These are phyloP conservation scores for Apiospora arundinis DNA, from an alignment of 2,329 filamentous ascomycete species.

Conservation along the genomic window DNA sequence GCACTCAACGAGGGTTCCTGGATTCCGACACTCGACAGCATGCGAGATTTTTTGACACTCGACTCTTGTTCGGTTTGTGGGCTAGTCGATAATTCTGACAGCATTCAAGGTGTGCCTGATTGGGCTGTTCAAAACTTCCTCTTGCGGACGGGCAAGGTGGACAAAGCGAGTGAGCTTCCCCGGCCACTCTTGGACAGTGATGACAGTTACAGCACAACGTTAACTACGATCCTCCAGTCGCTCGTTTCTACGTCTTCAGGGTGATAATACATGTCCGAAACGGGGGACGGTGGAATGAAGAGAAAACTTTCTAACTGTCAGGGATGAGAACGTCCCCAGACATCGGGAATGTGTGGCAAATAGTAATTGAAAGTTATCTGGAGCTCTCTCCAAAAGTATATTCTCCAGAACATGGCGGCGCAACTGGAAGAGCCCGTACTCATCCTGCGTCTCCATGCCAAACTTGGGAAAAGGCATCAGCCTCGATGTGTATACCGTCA, in stretches of 20 bases:
- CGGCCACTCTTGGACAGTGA: background rate
- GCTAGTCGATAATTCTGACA: constrained; percentile 5
- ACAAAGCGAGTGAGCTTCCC: constrained; percentile 9
- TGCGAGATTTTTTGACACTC: background rate
- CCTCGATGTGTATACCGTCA: background rate
- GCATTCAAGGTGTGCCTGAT: constrained; percentile 8
- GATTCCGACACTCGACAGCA: background rate
- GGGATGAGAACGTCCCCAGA: background rate
- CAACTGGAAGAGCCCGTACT: background rate
- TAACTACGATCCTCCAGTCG: background rate
- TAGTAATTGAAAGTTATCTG: constrained; percentile 1
- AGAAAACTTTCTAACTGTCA: background rate
- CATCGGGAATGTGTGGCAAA: constrained; percentile 1
- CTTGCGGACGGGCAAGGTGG: constrained; percentile 7
- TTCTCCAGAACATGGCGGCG: background rate
- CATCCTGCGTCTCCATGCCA: background rate
- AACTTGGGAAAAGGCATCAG: background rate
- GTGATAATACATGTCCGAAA: constrained; percentile 7
- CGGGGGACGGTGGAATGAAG: constrained; percentile 3
- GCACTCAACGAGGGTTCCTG: background rate
- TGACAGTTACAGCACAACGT: background rate
- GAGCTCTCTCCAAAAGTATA: background rate
- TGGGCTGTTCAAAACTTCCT: constrained; percentile 4
- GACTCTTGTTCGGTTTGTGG: background rate
- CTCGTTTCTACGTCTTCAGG: background rate